Conservation (phyloP, 2,329 filamentous ascomycete genomes). For the Colletotrichum endophyticum region DNA sequence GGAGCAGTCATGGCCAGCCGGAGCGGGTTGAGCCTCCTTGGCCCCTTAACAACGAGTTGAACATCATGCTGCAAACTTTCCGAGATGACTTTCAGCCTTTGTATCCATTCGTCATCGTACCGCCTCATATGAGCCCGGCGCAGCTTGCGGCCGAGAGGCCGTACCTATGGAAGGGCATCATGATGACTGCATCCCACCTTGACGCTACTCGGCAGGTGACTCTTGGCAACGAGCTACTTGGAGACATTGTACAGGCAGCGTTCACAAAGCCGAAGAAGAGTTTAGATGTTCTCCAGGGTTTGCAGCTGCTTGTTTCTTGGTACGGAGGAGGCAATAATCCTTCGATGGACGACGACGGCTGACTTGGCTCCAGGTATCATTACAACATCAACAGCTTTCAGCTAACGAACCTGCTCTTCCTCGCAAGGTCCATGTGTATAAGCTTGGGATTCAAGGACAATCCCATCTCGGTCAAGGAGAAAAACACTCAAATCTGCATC, state of each 20-base stretch:
- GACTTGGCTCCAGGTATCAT: slow-evolving; percentile 41
- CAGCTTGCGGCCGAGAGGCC: slow-evolving; percentile 43
- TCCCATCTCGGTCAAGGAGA: slow-evolving; percentile 14
- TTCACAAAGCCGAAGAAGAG: slow-evolving; percentile 45
- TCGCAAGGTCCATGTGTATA: slow-evolving; percentile 51
- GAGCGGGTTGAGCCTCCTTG: slow-evolving; percentile 35
- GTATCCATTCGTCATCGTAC: slow-evolving; percentile 52
- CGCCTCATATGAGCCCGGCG: slow-evolving; percentile 36
- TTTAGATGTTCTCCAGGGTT: slow-evolving; percentile 51
- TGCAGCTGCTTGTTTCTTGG: slow-evolving; percentile 53
- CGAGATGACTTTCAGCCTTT: slow-evolving; percentile 35
- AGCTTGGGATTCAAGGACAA: slow-evolving; percentile 42
- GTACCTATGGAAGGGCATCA: slow-evolving; percentile 54
- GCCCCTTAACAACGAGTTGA: slow-evolving; percentile 47
- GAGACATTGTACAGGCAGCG: slow-evolving; percentile 44
- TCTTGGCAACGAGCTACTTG: slow-evolving; percentile 48
- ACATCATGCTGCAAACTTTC: slow-evolving; percentile 41
- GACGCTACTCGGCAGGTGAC: slow-evolving; percentile 48
- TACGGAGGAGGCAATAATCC: slow-evolving; percentile 26
- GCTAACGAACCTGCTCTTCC: slow-evolving; percentile 53
- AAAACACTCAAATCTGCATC: slow-evolving; percentile 13
- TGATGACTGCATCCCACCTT: slow-evolving; percentile 47
- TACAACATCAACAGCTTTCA: slow-evolving; percentile 54
- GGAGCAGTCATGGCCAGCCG: background rate
- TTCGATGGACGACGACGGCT: background rate